phyloP scores from a whole-genome alignment of 2,329 filamentous ascomycete species.

The Blastomyces silverae region DNA sequence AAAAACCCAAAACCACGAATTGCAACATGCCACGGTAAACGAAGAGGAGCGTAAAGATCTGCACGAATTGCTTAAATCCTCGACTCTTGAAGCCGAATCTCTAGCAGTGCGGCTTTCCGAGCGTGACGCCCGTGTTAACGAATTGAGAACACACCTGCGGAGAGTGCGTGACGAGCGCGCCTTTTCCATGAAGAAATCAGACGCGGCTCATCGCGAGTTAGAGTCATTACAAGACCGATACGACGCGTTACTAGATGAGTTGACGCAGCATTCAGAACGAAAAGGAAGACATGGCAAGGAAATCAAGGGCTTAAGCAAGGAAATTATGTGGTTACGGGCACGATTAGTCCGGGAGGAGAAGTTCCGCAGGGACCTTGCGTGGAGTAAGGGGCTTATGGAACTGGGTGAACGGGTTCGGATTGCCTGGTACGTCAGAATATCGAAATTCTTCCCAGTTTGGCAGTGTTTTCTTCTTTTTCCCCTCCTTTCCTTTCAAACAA shows the following conservation, averaged over 20 bases:
- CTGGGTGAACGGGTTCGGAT: constrained; percentile 58
- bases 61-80: constrained; percentile 44
- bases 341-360: constrained; percentile 71
- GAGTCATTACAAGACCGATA: constrained; percentile 53
- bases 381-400: constrained; percentile 80
- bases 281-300: constrained; percentile 52
- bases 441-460: not conserved
- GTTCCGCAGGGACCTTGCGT: constrained; percentile 72
- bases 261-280: constrained; percentile 31
- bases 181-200: constrained; percentile 37
- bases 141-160: constrained; percentile 55
- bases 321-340: constrained; percentile 85
- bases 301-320: constrained; percentile 73
- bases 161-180: constrained; percentile 48
- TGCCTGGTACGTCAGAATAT: constrained; percentile 70
- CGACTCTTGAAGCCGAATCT: constrained; percentile 51
- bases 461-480: not conserved
- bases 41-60: constrained; percentile 41
- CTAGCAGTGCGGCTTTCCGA: constrained; percentile 66
- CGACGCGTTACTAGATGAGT: constrained; percentile 53
- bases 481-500: not conserved
- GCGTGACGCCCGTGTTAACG: constrained; percentile 59
- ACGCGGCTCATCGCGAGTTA: constrained; percentile 37
- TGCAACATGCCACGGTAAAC: constrained; percentile 46
- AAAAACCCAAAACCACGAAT: constrained; percentile 44